phyloP scores from a whole-genome alignment of 345 rosid genomes.

The Gossypium stocksii region DNA sequence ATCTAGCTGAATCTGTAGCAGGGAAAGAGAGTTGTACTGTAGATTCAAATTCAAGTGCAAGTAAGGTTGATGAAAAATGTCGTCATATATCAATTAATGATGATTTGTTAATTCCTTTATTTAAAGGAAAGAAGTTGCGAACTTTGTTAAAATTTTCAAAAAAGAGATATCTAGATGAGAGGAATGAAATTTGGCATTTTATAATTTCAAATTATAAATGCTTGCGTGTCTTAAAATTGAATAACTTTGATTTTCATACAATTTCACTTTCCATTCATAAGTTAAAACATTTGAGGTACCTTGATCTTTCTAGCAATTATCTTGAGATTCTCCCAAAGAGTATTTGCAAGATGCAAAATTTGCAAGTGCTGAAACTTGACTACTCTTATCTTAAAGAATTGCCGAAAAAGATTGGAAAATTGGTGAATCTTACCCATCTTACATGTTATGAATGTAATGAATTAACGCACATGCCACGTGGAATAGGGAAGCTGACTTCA shows the following conservation, averaged over 20 bases:
- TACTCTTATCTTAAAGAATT: background rate
- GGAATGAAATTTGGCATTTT: background rate
- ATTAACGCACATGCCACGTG: background rate
- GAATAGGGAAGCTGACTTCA: background rate
- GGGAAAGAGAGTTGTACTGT: background rate
- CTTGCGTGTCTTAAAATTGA: background rate
- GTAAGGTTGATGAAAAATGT: background rate
- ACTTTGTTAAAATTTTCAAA: background rate
- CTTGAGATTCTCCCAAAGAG: background rate
- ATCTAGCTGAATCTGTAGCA: background rate
- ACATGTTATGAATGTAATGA: accelerated
- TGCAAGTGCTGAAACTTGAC: background rate
- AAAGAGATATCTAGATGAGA: too few relatives aligned
- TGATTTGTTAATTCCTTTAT: background rate
- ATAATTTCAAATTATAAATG: background rate
- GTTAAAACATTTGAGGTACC: background rate
- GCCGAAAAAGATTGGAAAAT: background rate
- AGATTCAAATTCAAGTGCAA: background rate
- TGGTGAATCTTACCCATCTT: background rate
- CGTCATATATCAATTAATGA: background rate
- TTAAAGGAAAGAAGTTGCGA: background rate
- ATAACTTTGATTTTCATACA: background rate
- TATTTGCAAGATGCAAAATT: background rate
- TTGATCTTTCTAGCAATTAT: background rate
- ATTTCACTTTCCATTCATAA: background rate